phyloP scores from a whole-genome alignment of 129 eudicot species.

The Flaveria sonorensis region DNA sequence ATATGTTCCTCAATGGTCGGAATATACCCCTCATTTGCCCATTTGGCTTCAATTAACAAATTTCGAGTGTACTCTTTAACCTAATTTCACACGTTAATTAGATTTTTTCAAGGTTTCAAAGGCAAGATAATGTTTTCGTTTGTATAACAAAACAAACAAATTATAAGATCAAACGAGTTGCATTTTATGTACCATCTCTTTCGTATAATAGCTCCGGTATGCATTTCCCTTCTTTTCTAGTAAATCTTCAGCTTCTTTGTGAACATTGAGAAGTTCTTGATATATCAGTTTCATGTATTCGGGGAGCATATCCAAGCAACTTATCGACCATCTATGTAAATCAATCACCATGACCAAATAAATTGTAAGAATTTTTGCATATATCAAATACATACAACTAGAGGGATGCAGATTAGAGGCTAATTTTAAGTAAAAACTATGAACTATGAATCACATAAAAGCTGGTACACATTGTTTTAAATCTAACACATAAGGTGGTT shows the following conservation, averaged over 20 bases:
- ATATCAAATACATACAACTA: background rate
- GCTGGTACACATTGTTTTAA: no score
- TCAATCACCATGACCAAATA: constrained; percentile 5
- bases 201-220: constrained; percentile 16
- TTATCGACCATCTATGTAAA: constrained; percentile 29
- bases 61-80: constrained; percentile 25
- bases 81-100: background rate
- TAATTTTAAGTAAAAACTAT: no score
- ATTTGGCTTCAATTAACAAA: constrained; percentile 35
- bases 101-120: background rate
- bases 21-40: constrained; percentile 29
- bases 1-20: constrained; percentile 40
- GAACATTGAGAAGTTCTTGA: constrained; percentile 22
- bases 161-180: no score
- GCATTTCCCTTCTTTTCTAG: constrained; percentile 17
- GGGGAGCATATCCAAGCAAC: constrained; percentile 34
- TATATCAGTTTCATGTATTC: constrained; percentile 33
- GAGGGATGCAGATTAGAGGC: background rate
- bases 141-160: background rate
- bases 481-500: no score
- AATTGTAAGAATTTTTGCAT: background rate
- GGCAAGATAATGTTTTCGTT: background rate
- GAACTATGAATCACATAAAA: no score
- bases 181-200: constrained; percentile 23
- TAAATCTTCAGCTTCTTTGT: constrained; percentile 30